A percentile compares a stretch with the other conserved stretches of the same genome.
phyloP scores from a whole-genome alignment of 2,329 filamentous ascomycete genomes.

The Onygenales sp. region DNA sequence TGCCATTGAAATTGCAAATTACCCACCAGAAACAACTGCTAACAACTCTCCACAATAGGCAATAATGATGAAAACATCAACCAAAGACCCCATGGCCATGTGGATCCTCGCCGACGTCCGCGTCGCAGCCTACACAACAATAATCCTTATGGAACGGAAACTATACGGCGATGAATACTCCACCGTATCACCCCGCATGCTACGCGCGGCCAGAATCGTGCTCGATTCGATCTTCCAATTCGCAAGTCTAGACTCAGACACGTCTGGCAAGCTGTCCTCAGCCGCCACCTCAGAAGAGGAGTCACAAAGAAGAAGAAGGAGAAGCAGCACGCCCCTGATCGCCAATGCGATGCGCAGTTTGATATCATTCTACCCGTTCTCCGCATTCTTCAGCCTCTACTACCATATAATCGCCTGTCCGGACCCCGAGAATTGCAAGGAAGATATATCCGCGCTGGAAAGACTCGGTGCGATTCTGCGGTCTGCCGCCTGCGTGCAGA shows the following conservation, averaged over 20 bases:
- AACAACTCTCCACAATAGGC: background rate
- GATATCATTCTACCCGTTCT: slow-evolving; percentile 2
- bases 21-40: background rate
- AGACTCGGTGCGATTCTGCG: background rate
- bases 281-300: background rate
- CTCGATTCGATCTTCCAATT: background rate
- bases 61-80: background rate
- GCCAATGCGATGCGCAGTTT: background rate
- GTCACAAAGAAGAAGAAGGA: background rate
- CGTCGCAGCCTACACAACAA: background rate
- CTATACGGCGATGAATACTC: background rate
- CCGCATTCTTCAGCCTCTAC: slow-evolving; percentile 2
- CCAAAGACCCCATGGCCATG: background rate
- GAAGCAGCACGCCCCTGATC: background rate
- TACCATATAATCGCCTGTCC: background rate
- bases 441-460: slow-evolving; percentile 1
- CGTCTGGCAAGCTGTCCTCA: background rate
- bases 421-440: background rate
- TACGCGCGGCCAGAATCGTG: background rate
- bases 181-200: background rate
- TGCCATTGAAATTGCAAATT: background rate
- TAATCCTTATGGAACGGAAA: slow-evolving; percentile 3
- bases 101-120: background rate
- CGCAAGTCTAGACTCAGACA: background rate
- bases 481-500: background rate